Conservation (phyloP, 768 basidiomycete species). For the Boletus subcaerulescens region DNA sequence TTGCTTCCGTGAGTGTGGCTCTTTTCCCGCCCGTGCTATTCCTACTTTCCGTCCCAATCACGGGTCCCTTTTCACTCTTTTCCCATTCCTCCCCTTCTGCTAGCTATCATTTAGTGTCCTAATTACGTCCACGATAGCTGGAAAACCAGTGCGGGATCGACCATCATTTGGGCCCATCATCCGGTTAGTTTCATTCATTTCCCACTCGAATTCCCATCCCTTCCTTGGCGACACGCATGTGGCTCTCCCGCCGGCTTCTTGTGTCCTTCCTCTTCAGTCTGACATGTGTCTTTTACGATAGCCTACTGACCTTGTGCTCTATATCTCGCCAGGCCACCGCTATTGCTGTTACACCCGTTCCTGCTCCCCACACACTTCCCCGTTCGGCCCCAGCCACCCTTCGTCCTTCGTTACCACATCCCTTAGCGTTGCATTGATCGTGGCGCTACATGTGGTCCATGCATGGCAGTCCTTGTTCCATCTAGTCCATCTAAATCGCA, state of each 20-base stretch:
- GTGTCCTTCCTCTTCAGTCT: slow-evolving; percentile 9
- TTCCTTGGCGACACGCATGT: neutral
- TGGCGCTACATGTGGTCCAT: slow-evolving; percentile 31
- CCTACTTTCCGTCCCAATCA: neutral
- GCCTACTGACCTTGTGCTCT: slow-evolving; percentile 10
- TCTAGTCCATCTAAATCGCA: slow-evolving; percentile 37
- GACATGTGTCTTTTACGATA: slow-evolving; percentile 14
- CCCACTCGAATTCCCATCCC: slow-evolving; percentile 13
- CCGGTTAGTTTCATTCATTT: slow-evolving; percentile 29
- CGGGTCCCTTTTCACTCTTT: neutral
- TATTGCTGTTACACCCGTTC: slow-evolving; percentile 22
- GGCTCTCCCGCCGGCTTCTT: slow-evolving; percentile 1
- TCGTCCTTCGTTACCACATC: slow-evolving; percentile 15
- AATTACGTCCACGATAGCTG: neutral
- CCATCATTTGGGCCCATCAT: slow-evolving; percentile 15
- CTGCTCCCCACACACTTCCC: slow-evolving; percentile 4
- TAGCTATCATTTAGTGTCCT: neutral
- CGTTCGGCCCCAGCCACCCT: slow-evolving; percentile 8
- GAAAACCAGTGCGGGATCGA: slow-evolving; percentile 17
- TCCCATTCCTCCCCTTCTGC: neutral
- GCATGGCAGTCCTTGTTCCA: slow-evolving; percentile 47
- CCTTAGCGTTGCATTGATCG: slow-evolving; percentile 15
- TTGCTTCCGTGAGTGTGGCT: slow-evolving; percentile 19
- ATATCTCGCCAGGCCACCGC: slow-evolving; percentile 14
- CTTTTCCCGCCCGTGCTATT: slow-evolving; percentile 2